These are phyloP conservation scores for Adansonia digitata DNA, from an alignment of 345 rosid genomes.

Conservation along the genomic window DNA sequence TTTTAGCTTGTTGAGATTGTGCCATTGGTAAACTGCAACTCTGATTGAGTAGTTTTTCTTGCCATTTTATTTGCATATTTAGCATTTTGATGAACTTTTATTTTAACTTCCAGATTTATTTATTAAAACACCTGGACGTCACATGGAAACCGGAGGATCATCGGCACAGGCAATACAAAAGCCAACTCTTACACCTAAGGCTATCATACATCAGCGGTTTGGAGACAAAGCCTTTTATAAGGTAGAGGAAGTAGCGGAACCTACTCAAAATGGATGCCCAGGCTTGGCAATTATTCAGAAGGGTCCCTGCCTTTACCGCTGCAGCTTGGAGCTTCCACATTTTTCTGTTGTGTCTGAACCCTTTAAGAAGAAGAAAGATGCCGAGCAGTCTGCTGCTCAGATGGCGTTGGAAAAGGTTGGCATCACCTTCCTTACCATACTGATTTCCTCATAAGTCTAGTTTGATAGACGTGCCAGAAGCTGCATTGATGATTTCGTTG, in stretches of 20 bases:
- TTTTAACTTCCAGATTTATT: background rate
- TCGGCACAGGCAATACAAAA: constrained; percentile 27
- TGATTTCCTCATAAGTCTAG: background rate
- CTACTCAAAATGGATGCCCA: constrained; percentile 63
- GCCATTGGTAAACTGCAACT: background rate
- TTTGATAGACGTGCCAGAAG: background rate
- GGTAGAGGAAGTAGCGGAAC: constrained; percentile 66
- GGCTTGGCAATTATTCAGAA: constrained; percentile 75
- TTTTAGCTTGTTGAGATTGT: background rate
- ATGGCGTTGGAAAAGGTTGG: constrained; percentile 70
- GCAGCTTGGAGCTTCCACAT: constrained; percentile 79
- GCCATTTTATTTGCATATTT: background rate
- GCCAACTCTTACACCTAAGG: constrained; percentile 62
- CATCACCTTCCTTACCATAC: constrained; percentile 4
- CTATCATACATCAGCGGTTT: constrained; percentile 64
- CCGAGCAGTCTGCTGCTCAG: constrained; percentile 93
- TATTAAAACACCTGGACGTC: background rate
- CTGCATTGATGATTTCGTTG: background rate
- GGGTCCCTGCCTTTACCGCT: constrained; percentile 69
- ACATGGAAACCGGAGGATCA: constrained; percentile 34
- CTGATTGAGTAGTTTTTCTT: background rate
- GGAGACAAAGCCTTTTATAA: constrained; percentile 59
- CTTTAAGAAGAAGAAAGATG: constrained; percentile 77
- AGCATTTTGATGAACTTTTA: background rate
- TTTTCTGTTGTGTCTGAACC: constrained; percentile 50